Evolutionary conservation across 192 early-diverging fungal genomes (phyloP), one percentile per base, ranked within the genome.

Genomic region (Gamsiella multidivaricata): DNA sequence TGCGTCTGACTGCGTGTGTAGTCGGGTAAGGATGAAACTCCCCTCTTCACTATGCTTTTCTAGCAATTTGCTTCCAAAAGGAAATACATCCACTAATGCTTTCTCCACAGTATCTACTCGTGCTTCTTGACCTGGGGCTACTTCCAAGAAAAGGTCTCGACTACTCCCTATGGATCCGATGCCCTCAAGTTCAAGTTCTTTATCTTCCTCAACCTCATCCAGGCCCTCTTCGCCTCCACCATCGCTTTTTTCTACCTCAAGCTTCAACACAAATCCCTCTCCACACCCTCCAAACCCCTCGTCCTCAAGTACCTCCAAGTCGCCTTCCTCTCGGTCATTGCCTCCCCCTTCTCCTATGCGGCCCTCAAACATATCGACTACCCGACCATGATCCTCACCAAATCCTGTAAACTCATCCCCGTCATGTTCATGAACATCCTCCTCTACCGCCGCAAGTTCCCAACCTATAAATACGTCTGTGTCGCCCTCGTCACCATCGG

Each of bases 51-150:
- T 4, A 18, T 11, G 11, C 22, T 26, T 43, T 15, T 36, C 29
- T 0, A 22, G 12, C 18, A 58, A 12, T 15, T n/a, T n/a, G n/a
- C n/a, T n/a, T n/a, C n/a, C n/a, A n/a, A 29, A 29, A 6, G 9
- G 22, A 8, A 59, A 28, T 49, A n/a, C 15, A 47, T 29, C 32
- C 29, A 60, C 33, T 25, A 32, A 22, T 12, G 1, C 11, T 20
- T 34, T 17, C 1, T 42, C 18, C 22, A 23, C 53, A 78, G 97
- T 31, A 98, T 99, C 54, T 99, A 99, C 73, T 81, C 88, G 31
- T 98, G 96, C 86, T 99, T 97, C 72, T 74, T 99, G 68, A 94
- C 96, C 20, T 99, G 97, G 97, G 96, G 94, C 18, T 82, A 96
- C 31, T 89, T 93, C 43, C 97, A 97, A 80, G 96, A 99, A 85